phyloP scores from a whole-genome alignment of 768 basidiomycete genomes.

The Tylopilus intermedius region DNA sequence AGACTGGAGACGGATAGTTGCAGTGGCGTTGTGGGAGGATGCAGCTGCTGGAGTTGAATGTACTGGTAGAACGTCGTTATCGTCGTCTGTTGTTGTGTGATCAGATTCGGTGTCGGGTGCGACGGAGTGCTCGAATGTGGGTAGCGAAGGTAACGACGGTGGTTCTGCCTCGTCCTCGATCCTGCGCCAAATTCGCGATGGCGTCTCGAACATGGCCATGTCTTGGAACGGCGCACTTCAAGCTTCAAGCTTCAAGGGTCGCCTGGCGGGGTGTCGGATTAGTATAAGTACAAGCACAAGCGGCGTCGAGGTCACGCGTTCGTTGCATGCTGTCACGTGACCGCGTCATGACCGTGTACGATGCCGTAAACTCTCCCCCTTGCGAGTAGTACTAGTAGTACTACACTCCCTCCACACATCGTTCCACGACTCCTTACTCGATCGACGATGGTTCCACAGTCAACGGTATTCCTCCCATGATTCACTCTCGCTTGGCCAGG shows the following conservation, averaged over 20 bases:
- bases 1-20: conserved; percentile 47
- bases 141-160: conserved; percentile 77
- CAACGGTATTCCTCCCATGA: too few relatives aligned
- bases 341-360: neutral
- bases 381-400: too few relatives aligned
- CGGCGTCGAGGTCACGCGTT: neutral
- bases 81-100: conserved; percentile 38
- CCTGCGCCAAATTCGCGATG: conserved; percentile 79
- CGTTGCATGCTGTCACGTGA: neutral
- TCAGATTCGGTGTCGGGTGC: conserved; percentile 34
- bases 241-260: neutral
- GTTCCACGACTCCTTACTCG: too few relatives aligned
- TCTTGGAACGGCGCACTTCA: neutral
- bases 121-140: conserved; percentile 62
- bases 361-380: too few relatives aligned
- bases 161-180: conserved; percentile 77
- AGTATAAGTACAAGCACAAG: neutral
- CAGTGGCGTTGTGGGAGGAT: conserved; percentile 46
- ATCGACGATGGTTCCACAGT: too few relatives aligned
- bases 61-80: conserved; percentile 46
- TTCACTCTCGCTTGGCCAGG: too few relatives aligned
- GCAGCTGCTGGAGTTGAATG: conserved; percentile 62
- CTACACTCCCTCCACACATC: too few relatives aligned
- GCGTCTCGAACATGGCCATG: conserved; percentile 67
- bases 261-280: neutral